Conservation (phyloP, 805 yeast genomes). For the Wickerhamiella cacticola region DNA sequence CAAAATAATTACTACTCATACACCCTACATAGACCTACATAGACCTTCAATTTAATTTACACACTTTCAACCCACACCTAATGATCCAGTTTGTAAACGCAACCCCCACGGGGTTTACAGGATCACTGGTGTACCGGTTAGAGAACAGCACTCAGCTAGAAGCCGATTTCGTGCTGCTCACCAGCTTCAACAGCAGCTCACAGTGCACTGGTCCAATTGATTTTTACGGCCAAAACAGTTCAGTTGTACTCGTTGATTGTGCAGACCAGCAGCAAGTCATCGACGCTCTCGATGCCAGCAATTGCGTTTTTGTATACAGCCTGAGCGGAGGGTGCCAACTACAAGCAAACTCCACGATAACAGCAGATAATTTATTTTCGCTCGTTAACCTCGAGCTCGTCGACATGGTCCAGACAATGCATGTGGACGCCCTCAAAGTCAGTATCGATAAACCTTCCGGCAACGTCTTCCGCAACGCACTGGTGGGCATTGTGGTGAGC, state of each 20-base stretch:
- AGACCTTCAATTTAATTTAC: no score
- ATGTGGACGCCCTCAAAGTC: background rate
- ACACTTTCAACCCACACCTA: no score
- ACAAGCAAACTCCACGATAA: background rate
- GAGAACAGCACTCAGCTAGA: background rate
- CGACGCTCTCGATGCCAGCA: background rate
- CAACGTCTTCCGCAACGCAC: background rate
- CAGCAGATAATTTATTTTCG: constrained; percentile 16
- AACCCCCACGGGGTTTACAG: background rate
- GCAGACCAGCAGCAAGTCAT: background rate
- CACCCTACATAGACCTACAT: no score
- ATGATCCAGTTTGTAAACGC: background rate
- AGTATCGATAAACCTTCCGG: background rate
- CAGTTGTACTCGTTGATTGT: background rate
- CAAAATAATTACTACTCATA: no score
- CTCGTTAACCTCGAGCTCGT: background rate
- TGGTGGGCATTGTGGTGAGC: background rate
- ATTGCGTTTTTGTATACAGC: constrained; percentile 11
- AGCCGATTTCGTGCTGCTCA: background rate
- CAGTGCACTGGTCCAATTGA: background rate
- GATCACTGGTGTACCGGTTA: background rate
- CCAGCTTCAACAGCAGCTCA: background rate
- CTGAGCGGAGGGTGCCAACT: constrained; percentile 10
- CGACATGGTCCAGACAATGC: background rate
- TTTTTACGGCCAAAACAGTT: background rate